Conservation (phyloP, 2,329 filamentous ascomycete species). For the Drechslerella dactyloides region DNA sequence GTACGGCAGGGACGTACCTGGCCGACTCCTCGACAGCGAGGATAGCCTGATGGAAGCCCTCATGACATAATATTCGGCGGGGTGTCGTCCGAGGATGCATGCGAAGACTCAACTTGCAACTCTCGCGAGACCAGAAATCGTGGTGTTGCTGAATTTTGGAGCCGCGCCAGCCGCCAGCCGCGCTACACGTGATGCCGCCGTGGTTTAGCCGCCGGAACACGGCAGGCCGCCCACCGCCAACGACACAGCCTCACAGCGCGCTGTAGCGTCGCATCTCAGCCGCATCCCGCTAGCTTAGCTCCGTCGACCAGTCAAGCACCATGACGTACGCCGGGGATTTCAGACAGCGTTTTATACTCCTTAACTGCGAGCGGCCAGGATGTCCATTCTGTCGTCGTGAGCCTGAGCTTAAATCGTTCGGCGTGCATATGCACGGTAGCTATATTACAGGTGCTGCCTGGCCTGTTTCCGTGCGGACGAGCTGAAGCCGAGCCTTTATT, state of each 20-base stretch:
- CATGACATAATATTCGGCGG: slow-evolving; percentile 48
- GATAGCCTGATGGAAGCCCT: slow-evolving; percentile 37
- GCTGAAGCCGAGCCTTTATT: not conserved
- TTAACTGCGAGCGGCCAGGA: not conserved
- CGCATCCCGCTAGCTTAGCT: no score
- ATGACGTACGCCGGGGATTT: no score
- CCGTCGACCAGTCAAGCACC: no score
- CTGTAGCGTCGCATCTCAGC: no score
- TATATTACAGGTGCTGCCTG: not conserved
- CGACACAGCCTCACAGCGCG: no score
- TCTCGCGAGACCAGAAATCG: not conserved
- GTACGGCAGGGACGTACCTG: slow-evolving; percentile 11
- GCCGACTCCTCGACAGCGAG: slow-evolving; percentile 45
- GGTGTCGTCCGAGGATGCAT: slow-evolving; percentile 1
- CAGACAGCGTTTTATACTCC: not conserved
- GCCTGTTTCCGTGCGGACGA: not conserved
- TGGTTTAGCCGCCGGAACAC: no score
- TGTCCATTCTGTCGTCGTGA: not conserved
- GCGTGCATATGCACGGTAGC: slow-evolving; percentile 5
- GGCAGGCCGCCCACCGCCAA: no score
- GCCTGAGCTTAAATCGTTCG: not conserved
- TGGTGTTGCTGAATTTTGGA: not conserved
- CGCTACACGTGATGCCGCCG: no score
- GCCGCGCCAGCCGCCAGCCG: no score
- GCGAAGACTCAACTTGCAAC: not conserved